phyloP scores from a whole-genome alignment of 2,329 filamentous ascomycete species.

The Colletotrichum paranaense region DNA sequence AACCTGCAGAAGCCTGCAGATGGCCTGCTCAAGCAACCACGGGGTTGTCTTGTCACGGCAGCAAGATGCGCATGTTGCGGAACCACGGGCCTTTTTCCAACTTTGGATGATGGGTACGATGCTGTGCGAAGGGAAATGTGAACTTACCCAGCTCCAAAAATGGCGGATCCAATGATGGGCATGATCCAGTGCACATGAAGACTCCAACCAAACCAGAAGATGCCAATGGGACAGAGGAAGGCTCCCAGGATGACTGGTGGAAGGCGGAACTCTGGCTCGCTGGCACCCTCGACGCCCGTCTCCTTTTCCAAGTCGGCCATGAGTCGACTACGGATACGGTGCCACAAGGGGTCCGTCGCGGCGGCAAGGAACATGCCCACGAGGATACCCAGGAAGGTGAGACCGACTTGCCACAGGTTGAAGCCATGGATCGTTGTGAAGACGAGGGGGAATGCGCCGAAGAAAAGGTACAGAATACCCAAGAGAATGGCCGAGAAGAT shows the following conservation, averaged over 20 bases:
- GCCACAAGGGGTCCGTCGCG: constrained; percentile 75
- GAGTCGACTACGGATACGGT: constrained; percentile 67
- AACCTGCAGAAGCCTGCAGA: constrained; percentile 24
- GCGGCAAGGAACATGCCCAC: constrained; percentile 75
- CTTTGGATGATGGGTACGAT: constrained; percentile 31
- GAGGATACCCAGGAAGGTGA: constrained; percentile 80
- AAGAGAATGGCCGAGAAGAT: constrained; percentile 86
- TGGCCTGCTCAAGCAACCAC: constrained; percentile 12
- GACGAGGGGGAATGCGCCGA: constrained; percentile 86
- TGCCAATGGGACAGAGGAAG: constrained; percentile 79
- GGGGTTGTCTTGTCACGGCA: constrained; percentile 21
- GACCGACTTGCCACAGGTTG: constrained; percentile 81
- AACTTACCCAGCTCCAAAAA: constrained; percentile 79
- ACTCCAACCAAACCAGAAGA: constrained; percentile 95
- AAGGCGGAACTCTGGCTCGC: constrained; percentile 89
- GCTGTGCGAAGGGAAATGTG: constrained; percentile 26
- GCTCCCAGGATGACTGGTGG: constrained; percentile 81
- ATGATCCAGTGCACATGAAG: constrained; percentile 83
- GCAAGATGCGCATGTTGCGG: constrained; percentile 19
- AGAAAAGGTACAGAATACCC: constrained; percentile 90
- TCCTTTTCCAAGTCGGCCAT: constrained; percentile 63
- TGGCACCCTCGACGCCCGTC: constrained; percentile 64
- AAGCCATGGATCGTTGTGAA: constrained; percentile 82
- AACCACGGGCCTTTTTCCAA: constrained; percentile 32
- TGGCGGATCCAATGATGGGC: constrained; percentile 76